These are phyloP conservation scores for Fennellomyces sp. DNA, from an alignment of 371 early-diverging fungal genomes.

Conservation along the genomic window DNA sequence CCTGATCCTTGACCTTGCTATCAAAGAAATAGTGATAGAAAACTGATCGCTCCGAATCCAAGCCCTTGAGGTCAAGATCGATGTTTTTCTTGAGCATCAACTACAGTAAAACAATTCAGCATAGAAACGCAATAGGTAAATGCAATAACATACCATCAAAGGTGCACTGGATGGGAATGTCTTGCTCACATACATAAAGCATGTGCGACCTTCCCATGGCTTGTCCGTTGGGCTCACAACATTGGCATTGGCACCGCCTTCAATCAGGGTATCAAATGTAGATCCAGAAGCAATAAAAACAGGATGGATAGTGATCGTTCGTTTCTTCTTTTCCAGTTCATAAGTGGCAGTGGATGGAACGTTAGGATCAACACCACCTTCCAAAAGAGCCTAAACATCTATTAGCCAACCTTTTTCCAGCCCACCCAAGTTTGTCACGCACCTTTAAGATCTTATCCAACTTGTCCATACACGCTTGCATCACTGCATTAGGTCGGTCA, in stretches of 20 bases:
- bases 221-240: slow-evolving; percentile 14
- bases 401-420: background rate
- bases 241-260: slow-evolving; percentile 28
- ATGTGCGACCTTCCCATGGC: slow-evolving; percentile 20
- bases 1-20: background rate
- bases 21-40: slow-evolving; percentile 49
- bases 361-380: slow-evolving; percentile 17
- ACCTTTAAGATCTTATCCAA: background rate
- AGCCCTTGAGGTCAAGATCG: slow-evolving; percentile 34
- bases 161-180: background rate
- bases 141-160: slow-evolving; percentile 4
- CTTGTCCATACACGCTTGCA: slow-evolving; percentile 17
- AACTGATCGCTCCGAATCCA: slow-evolving; percentile 26
- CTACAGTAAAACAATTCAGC: slow-evolving; percentile 22
- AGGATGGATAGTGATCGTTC: background rate
- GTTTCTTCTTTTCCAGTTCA: background rate
- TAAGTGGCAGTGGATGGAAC: slow-evolving; percentile 4
- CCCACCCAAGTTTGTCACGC: background rate
- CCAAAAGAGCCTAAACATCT: slow-evolving; percentile 16
- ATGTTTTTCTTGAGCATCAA: slow-evolving; percentile 34
- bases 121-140: slow-evolving; percentile 24
- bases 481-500: slow-evolving; percentile 35
- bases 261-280: slow-evolving; percentile 15
- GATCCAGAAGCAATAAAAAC: slow-evolving; percentile 5
- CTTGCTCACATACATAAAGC: slow-evolving; percentile 26